Base-by-base conservation (phyloP, 2,329 filamentous ascomycete species). In the Ceratocystis ficicola region DNA sequence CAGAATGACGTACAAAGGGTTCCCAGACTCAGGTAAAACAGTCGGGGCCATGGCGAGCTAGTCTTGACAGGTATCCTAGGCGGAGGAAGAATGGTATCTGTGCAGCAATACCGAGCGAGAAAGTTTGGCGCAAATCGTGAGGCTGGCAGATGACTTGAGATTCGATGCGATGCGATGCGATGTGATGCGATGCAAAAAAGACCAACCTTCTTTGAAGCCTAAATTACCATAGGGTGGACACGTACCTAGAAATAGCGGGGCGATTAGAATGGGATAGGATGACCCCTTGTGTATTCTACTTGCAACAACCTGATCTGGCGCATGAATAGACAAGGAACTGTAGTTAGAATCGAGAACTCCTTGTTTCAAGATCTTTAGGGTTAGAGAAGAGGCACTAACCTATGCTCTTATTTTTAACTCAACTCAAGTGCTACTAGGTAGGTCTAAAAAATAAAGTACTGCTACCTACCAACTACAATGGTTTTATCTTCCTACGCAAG, bases 21-120 rank as follows among this genome's bases (percentile, higher is more conserved):
- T 80, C 46, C 78, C 78, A 41, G 77, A 79, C 68, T 75, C 76
- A 63, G 78, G 78, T 32, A 80, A 74, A 69, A 77, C 71, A 12
- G 78, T 80, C 10, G 78, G 77, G 69, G 78, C 72, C 78, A 80
- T 79, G 36, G 48, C 61, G 48, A 17, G 28, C 28, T 30, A n/a
- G n/a, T 32, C 17, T 36, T n/a, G 17, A 59, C 7, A 10, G 25
- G 5, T 17, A 59, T 7, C 36, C 3, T 8, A 7, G 6, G 52
- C 8, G n/a, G 22, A 32, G 32, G 7, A 59, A 59, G 32, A 25
- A 59, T 2, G 15, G 55, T 8, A 17, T 32, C n/a, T 8, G n/a
- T 52, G n/a, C n/a, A 25, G 48, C 22, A 3, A 7, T 52, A 20
- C 8, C 6, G 48, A 52, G 48, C 48, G 48, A 20, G n/a, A 52